phyloP scores from a whole-genome alignment of 257 asterid genomes.

The Plantago major region DNA sequence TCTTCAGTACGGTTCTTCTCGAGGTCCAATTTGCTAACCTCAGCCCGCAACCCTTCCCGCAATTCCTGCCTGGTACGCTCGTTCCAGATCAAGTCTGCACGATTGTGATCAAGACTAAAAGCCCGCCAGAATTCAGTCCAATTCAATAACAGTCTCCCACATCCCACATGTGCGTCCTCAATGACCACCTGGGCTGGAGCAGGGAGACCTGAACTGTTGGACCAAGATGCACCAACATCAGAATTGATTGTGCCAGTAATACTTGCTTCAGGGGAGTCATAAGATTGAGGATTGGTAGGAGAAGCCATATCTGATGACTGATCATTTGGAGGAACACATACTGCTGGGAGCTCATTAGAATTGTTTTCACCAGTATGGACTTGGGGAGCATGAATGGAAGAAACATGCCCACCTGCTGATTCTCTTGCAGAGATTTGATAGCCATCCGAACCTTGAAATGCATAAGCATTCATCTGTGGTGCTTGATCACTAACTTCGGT shows the following conservation, averaged over 20 bases:
- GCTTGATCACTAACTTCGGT: constrained; percentile 50
- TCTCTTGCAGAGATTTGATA: constrained; percentile 42
- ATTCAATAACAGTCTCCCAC: constrained; percentile 91
- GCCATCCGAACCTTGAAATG: constrained; percentile 43
- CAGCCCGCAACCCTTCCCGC: constrained; percentile 89
- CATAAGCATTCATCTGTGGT: constrained; percentile 34
- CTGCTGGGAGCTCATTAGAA: constrained; percentile 35
- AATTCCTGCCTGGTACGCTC: constrained; percentile 98
- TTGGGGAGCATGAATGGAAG: constrained; percentile 32
- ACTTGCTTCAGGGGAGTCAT: constrained; percentile 46
- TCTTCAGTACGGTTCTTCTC: constrained; percentile 97
- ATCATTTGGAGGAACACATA: constrained; percentile 39
- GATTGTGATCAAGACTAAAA: constrained; percentile 90
- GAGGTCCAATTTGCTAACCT: constrained; percentile 89
- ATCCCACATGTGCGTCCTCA: constrained; percentile 86
- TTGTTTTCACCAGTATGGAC: constrained; percentile 39
- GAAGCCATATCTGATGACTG: constrained; percentile 37
- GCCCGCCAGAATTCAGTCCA: constrained; percentile 99
- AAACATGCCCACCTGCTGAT: constrained; percentile 32
- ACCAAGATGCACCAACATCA: constrained; percentile 43
- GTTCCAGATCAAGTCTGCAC: constrained; percentile 98
- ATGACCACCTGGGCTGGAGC: constrained; percentile 97
- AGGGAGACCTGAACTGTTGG: constrained; percentile 56
- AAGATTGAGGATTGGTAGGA: constrained; percentile 36
- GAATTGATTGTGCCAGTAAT: constrained; percentile 33